Conservation (phyloP, 768 basidiomycete species). For the Jaapia argillacea region DNA sequence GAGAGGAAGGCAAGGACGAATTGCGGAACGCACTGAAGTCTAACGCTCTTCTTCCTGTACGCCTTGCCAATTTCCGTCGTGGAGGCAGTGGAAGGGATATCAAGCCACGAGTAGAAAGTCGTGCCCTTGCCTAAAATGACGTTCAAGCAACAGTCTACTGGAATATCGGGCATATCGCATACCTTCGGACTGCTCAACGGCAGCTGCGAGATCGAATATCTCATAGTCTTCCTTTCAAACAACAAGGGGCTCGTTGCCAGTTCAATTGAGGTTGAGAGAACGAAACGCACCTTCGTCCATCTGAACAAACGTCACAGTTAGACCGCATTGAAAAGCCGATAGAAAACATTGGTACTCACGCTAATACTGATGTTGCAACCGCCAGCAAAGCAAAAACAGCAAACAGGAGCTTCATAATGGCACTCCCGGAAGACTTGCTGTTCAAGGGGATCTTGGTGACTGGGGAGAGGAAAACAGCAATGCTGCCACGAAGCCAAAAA, state of each 20-base stretch:
- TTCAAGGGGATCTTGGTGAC: too few species aligned
- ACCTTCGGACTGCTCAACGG: slow-evolving; percentile 75
- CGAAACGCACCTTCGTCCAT: slow-evolving; percentile 55
- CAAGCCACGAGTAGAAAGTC: slow-evolving; percentile 94
- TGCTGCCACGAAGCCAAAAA: too few species aligned
- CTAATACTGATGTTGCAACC: background rate
- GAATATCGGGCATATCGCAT: too few species aligned
- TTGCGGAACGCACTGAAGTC: slow-evolving; percentile 63
- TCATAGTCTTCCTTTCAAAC: slow-evolving; percentile 77
- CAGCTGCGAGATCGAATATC: slow-evolving; percentile 88
- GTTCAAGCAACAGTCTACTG: background rate
- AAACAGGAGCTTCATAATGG: too few species aligned
- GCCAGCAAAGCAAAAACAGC: background rate
- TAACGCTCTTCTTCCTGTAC: slow-evolving; percentile 85
- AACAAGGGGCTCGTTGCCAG: background rate
- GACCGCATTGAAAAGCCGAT: too few species aligned
- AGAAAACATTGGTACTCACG: background rate
- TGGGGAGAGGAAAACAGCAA: too few species aligned
- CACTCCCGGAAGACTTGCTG: too few species aligned
- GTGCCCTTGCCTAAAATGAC: slow-evolving; percentile 62
- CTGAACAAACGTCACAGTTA: slow-evolving; percentile 22
- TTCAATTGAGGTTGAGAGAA: background rate
- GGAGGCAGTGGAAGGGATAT: slow-evolving; percentile 64
- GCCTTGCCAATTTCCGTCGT: slow-evolving; percentile 77
- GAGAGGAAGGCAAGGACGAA: background rate